Base-by-base conservation (phyloP, 140 eudicot species). In the Stevia rebaudiana region DNA sequence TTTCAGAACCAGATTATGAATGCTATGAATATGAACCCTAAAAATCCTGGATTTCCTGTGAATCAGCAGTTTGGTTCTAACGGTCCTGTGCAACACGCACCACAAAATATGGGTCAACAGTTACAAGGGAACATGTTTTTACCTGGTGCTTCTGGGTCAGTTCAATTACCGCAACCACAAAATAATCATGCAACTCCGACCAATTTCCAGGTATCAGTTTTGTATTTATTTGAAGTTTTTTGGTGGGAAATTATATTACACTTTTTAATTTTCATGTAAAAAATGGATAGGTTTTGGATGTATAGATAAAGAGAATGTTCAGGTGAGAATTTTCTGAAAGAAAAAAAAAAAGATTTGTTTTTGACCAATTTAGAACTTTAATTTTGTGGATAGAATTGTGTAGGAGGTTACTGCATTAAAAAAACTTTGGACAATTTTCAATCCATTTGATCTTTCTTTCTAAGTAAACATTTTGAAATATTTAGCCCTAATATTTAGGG, bases 61-160 rank as follows among this genome's bases (percentile, higher is more conserved):
- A 74, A 74, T 74, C 79, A 48, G 62, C 79, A 66, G 67, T 74
- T 74, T 55, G 54, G 41, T 72, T 12, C 25, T 40, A 48, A 61
- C 9, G 53, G 53, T 30, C 54, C 76, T 57, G 50, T 54, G 41
- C 77, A 72, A 42, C 65, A 61, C 48, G 69, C 21, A 57, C 58
- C 48, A 13, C 59, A 22, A 40, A 59, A 50, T 63, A 52, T 42
- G 59, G 77, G 58, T 41, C 71, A 18, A 15, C 76, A 72, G 11
- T 16, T 72, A 19, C 74, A 47, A 66, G 49, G 69, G 54, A 67
- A 58, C 54, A 56, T 37, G 4, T 66, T 74, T 74, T 16, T 57
- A 44, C 73, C 66, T 0, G 30, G 13, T 51, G 48, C 65, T 63
- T 17, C 67, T 65, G 48, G 28, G 53, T 19, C 63, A 5, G 64